Conservation (phyloP, 768 basidiomycete species). For the Naganishia vishniacii region DNA sequence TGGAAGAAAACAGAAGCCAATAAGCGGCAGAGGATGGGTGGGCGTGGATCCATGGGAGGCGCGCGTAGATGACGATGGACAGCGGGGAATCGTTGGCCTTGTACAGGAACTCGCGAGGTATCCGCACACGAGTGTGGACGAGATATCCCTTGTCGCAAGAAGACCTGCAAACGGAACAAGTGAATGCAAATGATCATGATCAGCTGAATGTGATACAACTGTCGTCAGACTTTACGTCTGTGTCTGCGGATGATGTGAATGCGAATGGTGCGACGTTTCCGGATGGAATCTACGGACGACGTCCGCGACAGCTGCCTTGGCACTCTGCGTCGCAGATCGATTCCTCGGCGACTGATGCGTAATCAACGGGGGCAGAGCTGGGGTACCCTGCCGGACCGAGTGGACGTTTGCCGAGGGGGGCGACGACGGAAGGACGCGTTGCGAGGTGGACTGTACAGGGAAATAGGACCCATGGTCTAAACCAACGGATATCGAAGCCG, state of each 20-base stretch:
- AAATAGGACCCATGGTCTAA: slow-evolving; percentile 4
- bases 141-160: no score
- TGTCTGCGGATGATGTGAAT: slow-evolving; percentile 5
- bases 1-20: neutral
- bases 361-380: slow-evolving; percentile 1
- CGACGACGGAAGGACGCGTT: neutral
- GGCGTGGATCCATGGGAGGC: no score
- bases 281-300: slow-evolving; percentile 47
- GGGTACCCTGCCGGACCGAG: neutral
- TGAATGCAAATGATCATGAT: no score
- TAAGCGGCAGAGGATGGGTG: no score
- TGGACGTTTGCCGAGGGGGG: neutral
- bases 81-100: no score
- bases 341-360: slow-evolving; percentile 5
- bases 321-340: slow-evolving; percentile 45
- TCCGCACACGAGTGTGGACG: no score
- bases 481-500: neutral
- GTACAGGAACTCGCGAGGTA: no score
- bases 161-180: no score
- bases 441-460: neutral
- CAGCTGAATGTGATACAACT: no score
- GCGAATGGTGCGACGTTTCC: slow-evolving; percentile 9
- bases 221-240: neutral
- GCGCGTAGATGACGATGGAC: no score
- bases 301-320: slow-evolving; percentile 48